Evolutionary conservation across 2,329 filamentous ascomycete species (phyloP).

Genomic region (Aspergillus ustus): DNA sequence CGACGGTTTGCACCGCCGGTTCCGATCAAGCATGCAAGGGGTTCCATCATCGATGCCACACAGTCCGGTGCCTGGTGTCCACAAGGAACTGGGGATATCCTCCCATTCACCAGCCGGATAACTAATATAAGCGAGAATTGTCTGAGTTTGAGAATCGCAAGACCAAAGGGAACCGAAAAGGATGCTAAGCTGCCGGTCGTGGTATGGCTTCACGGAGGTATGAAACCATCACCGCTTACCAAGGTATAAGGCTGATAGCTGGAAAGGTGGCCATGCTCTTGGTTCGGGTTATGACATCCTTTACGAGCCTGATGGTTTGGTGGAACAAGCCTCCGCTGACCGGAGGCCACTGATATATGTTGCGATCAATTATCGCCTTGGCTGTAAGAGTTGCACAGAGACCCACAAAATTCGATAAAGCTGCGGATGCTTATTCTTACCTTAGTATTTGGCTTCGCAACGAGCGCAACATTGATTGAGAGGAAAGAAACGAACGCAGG

Average conservation of each 20-base stretch:
- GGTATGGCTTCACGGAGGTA: constrained; percentile 25
- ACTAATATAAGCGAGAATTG: constrained; percentile 26
- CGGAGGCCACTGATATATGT: constrained; percentile 21
- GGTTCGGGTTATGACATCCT: constrained; percentile 23
- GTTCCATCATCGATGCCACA: constrained; percentile 25
- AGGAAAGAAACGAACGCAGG: constrained; percentile 34
- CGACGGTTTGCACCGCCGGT: constrained; percentile 24
- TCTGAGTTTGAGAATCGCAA: constrained; percentile 23
- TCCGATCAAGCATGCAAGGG: constrained; percentile 7
- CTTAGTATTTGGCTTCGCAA: constrained; percentile 25
- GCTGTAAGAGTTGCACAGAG: constrained; percentile 9
- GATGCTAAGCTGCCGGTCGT: constrained; percentile 19
- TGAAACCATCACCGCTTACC: neutral
- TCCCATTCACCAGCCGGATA: constrained; percentile 25
- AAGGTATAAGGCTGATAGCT: neutral
- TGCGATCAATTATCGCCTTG: constrained; percentile 23
- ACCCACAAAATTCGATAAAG: neutral
- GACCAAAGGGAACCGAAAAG: neutral
- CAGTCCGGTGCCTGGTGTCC: constrained; percentile 25
- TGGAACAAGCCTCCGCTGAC: constrained; percentile 13
- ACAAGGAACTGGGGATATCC: constrained; percentile 23
- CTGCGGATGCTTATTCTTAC: neutral
- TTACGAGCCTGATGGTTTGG: constrained; percentile 21
- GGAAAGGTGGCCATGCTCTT: constrained; percentile 23
- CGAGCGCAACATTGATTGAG: constrained; percentile 26